These are phyloP conservation scores for Talaromyces albobiverticillius DNA, from an alignment of 2,329 filamentous ascomycete genomes.

Conservation along the genomic window DNA sequence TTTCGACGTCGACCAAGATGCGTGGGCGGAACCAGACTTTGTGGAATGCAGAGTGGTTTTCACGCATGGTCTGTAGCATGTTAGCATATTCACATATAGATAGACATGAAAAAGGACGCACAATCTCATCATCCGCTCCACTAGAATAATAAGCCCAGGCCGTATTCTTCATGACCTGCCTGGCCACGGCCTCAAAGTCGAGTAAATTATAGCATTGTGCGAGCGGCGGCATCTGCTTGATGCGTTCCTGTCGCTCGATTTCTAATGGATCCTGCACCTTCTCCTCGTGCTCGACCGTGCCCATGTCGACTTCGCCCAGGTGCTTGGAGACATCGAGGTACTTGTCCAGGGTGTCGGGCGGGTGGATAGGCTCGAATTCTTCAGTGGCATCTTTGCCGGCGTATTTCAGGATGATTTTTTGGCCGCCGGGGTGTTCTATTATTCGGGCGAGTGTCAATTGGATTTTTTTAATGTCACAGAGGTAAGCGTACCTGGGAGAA, in stretches of 20 bases:
- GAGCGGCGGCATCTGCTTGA: conserved; percentile 71
- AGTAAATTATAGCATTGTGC: conserved; percentile 90
- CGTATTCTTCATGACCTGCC: conserved; percentile 87
- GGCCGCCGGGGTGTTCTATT: conserved; percentile 79
- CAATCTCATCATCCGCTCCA: conserved; percentile 85
- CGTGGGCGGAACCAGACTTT: conserved; percentile 95
- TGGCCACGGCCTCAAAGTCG: conserved; percentile 93
- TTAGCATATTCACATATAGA: conserved; percentile 18
- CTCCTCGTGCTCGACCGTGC: conserved; percentile 66
- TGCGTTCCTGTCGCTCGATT: conserved; percentile 69
- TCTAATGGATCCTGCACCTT: conserved; percentile 69
- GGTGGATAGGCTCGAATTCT: conserved; percentile 85
- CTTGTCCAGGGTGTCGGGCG: conserved; percentile 78
- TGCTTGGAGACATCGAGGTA: conserved; percentile 84
- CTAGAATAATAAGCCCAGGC: conserved; percentile 98
- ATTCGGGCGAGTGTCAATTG: neutral
- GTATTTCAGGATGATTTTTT: conserved; percentile 95
- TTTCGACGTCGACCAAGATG: conserved; percentile 83
- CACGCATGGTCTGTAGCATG: conserved; percentile 70
- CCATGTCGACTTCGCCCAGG: conserved; percentile 85
- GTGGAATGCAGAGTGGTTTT: conserved; percentile 95
- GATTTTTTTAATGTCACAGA: conserved; percentile 58
- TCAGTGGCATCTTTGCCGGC: conserved; percentile 92
- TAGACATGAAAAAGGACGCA: conserved; percentile 30
- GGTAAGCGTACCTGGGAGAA: conserved; percentile 63